These are phyloP conservation scores for Phytomonas francai DNA, from an alignment of 208 protist species.

Conservation along the genomic window DNA sequence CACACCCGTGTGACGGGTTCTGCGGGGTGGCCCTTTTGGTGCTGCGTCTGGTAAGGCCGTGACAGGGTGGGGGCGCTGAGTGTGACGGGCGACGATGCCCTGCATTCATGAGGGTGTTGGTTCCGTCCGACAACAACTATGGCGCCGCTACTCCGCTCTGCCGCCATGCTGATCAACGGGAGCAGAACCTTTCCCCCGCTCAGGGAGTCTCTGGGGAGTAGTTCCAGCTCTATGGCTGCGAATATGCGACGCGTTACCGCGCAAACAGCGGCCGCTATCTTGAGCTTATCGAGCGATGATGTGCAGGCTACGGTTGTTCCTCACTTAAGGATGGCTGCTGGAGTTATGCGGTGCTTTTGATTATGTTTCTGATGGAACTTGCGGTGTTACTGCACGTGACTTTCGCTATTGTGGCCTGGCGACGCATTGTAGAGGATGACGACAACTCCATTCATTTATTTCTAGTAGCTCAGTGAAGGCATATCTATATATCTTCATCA, in stretches of 20 bases:
- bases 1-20: no score
- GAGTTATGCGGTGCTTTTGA: conserved; percentile 32
- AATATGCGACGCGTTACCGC: conserved; percentile 22
- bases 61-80: no score
- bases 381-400: conserved; percentile 22
- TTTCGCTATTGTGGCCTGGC: conserved; percentile 26
- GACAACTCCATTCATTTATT: conserved; percentile 22
- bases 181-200: conserved; percentile 29
- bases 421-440: conserved; percentile 18
- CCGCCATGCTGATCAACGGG: conserved; percentile 15
- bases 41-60: no score
- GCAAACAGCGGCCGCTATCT: conserved; percentile 2
- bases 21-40: no score
- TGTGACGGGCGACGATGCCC: no score
- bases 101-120: no score
- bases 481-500: background rate
- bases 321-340: conserved; percentile 36
- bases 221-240: conserved; percentile 22
- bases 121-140: no score
- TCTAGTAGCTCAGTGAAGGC: conserved; percentile 1
- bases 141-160: no score
- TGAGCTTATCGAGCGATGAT: conserved; percentile 23
- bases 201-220: conserved; percentile 22
- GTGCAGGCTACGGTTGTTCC: conserved; percentile 40
- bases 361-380: conserved; percentile 25